Base-by-base conservation (phyloP, 2,329 filamentous ascomycete genomes). In the Mollisia scopiformis region DNA sequence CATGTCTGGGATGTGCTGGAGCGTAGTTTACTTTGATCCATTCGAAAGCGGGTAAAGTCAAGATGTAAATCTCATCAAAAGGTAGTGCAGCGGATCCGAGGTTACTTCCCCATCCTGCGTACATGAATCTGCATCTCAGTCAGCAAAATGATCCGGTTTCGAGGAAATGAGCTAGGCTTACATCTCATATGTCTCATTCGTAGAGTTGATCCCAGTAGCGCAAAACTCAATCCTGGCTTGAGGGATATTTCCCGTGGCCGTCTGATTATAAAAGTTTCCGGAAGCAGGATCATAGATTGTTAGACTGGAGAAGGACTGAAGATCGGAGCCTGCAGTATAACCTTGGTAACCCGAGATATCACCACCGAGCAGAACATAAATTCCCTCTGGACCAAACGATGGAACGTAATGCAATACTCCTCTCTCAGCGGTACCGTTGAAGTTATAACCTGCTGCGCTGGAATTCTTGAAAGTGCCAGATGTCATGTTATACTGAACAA, bases 31-130 rank as follows among this genome's bases (percentile, higher is more conserved):
- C 59, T 23, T 63, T 60, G 21, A 68, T 62, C 66, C 66, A 68
- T 21, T 62, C 59, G 31, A 66, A 66, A 16, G 62, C 64, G 11
- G 66, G 66, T 6, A 68, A 46, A 11, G 64, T 66, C 11, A 68
- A 55, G 27, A 68, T 62, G 27, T 65, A 66, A 14, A 68, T 61
- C n/a, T 65, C 57, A 39, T 59, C 63, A 49, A 39, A 61, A 23
- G 52, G 59, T 30, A 55, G 27, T 10, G 59, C 55, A 23, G 30
- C 8, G 16, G 47, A 23, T 59, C 53, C 52, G 2, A 55, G 31
- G n/a, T 41, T 28, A 19, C 49, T 25, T 52, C 47, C 53, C 57
- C 61, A 59, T 27, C 63, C 63, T 19, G 52, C 63, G 23, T 63
- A 59, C 6, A 63, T 50, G 19, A 65, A 63, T 51, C 63, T 62